Conservation (phyloP, 257 asterid species). For the Jaltomata sinuosa region DNA sequence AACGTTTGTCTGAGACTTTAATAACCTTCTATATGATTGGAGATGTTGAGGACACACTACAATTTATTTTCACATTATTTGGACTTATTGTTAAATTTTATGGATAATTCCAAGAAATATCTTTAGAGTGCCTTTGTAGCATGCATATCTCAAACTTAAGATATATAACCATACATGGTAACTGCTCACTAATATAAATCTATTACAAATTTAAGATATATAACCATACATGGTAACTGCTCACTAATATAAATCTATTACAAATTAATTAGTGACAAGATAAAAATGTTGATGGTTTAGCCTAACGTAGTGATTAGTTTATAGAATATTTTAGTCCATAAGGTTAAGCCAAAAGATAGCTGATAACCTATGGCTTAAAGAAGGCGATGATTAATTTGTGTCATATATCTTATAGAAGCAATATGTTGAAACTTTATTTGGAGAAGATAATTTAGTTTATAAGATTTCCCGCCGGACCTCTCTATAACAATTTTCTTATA, state of each 20-base stretch:
- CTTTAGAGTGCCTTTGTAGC: background rate
- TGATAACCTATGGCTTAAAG: background rate
- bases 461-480: too few species aligned
- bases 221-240: too few species aligned
- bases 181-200: background rate
- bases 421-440: too few species aligned
- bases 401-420: too few species aligned
- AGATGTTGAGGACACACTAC: background rate
- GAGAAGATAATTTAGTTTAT: too few species aligned
- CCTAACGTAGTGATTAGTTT: background rate
- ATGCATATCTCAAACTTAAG: background rate
- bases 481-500: too few species aligned
- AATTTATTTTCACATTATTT: too few species aligned
- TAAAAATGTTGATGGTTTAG: background rate
- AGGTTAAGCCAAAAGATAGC: background rate
- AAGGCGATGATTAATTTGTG: background rate
- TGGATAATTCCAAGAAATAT: too few species aligned
- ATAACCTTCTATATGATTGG: background rate
- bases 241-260: too few species aligned
- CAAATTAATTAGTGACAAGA: background rate
- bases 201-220: background rate
- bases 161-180: background rate
- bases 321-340: background rate
- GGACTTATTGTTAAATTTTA: too few species aligned
- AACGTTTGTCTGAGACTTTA: background rate